Evolutionary conservation across 2,329 filamentous ascomycete genomes (phyloP).

Genomic region (Emergomyces africanus): DNA sequence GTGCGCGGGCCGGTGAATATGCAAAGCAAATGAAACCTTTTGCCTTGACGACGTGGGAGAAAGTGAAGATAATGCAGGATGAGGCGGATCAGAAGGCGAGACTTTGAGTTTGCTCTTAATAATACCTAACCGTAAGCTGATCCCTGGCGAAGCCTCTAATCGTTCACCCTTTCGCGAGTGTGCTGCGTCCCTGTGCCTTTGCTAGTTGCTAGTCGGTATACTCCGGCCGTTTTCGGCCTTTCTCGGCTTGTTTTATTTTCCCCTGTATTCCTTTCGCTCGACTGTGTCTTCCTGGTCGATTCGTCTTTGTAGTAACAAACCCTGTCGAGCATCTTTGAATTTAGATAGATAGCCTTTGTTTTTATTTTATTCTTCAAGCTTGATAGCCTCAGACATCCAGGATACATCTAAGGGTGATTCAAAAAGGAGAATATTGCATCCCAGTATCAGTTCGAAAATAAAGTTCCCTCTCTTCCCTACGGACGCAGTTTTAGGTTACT

Average conservation of each 20-base stretch:
- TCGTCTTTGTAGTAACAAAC: neutral
- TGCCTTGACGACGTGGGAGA: constrained; percentile 65
- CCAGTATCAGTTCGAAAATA: too few relatives aligned
- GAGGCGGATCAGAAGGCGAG: constrained; percentile 26
- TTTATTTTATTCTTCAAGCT: neutral
- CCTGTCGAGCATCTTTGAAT: neutral
- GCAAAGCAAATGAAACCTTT: constrained; percentile 56
- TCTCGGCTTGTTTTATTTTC: neutral
- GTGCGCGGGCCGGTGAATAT: constrained; percentile 63
- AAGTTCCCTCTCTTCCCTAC: too few relatives aligned
- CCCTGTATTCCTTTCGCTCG: neutral
- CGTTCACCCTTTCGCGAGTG: neutral
- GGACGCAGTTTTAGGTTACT: too few relatives aligned
- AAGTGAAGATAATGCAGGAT: constrained; percentile 45
- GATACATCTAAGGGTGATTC: too few relatives aligned
- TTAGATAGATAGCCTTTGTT: neutral
- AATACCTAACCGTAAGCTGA: neutral
- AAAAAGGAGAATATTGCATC: too few relatives aligned
- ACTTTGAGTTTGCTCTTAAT: constrained; percentile 24
- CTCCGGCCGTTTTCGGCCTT: neutral
- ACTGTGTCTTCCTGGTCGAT: neutral
- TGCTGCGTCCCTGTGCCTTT: neutral
- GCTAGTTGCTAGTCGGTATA: neutral
- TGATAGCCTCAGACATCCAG: too few relatives aligned
- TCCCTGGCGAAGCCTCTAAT: neutral